Percentiles rank a stretch among this genome's conserved stretches.
phyloP scores from a whole-genome alignment of 2,329 filamentous ascomycete genomes.

The Talaromyces sp. region DNA sequence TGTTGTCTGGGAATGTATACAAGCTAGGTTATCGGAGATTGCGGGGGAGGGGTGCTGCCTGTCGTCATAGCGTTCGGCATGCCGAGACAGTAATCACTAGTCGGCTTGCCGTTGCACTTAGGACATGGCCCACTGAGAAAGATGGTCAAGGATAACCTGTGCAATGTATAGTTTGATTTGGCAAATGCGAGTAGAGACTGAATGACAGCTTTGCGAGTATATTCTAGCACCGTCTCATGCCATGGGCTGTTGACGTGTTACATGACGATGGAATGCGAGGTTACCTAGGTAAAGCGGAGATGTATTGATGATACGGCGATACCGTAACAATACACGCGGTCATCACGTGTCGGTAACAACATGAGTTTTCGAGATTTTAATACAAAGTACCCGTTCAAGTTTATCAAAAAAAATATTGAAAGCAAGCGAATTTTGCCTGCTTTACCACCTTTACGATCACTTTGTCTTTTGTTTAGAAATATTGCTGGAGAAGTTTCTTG shows the following conservation, averaged over 20 bases:
- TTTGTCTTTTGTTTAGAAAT: not conserved
- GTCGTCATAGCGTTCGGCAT: constrained; percentile 13
- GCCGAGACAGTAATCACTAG: not conserved
- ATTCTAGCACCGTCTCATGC: not conserved
- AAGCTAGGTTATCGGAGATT: not conserved
- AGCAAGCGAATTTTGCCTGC: too few species aligned
- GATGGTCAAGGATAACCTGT: not conserved
- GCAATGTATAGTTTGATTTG: not conserved
- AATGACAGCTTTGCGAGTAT: too few species aligned
- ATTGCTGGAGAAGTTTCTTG: not conserved
- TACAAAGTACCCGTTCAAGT: too few species aligned
- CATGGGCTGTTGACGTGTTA: not conserved
- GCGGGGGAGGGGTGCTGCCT: constrained; percentile 11
- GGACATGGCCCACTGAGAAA: not conserved
- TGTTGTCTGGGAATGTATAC: not conserved
- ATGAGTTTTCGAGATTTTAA: not conserved
- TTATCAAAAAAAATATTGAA: too few species aligned
- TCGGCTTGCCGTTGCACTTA: not conserved
- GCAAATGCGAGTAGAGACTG: not conserved
- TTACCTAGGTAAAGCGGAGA: not conserved
- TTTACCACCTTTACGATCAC: too few species aligned
- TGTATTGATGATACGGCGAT: not conserved
- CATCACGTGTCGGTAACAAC: not conserved
- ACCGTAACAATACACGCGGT: not conserved
- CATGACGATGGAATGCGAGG: not conserved